phyloP scores from a whole-genome alignment of 306 rosid species.

The Sphenostylis stenocarpa region DNA sequence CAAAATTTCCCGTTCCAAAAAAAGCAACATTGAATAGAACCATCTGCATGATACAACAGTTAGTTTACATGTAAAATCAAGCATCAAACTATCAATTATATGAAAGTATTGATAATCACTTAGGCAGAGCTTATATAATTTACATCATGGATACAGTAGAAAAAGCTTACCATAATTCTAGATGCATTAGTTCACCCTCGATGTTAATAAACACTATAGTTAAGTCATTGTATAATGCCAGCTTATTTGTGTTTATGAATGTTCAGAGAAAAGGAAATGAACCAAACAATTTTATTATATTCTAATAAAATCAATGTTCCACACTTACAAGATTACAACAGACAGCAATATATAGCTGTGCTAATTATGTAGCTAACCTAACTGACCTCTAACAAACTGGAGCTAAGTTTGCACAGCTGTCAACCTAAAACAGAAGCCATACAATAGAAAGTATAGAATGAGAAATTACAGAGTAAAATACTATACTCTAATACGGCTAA shows the following conservation, averaged over 20 bases:
- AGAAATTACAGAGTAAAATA: not conserved
- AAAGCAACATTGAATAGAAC: conserved; percentile 83
- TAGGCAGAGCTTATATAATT: not conserved
- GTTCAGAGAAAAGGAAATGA: not conserved
- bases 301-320: not conserved
- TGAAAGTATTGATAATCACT: not conserved
- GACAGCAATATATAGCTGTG: too few species aligned
- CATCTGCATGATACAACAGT: conserved; percentile 51
- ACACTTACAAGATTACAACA: too few species aligned
- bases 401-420: not conserved
- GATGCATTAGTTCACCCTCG: conserved; percentile 25
- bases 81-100: conserved; percentile 20
- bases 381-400: too few species aligned
- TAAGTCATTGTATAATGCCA: too few species aligned
- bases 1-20: conserved; percentile 93
- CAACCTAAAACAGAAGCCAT: not conserved
- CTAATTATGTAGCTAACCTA: too few species aligned
- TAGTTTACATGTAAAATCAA: conserved; percentile 26
- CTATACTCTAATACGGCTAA: too few species aligned
- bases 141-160: conserved; percentile 3
- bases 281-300: not conserved
- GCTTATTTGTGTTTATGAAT: not conserved
- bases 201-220: conserved; percentile 1
- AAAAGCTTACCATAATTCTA: conserved; percentile 13
- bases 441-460: not conserved